A percentile compares a stretch with the other conserved stretches of the same genome.
Evolutionary conservation across 2,329 filamentous ascomycete genomes (phyloP).

Genomic region (Ceratocystis destructans): DNA sequence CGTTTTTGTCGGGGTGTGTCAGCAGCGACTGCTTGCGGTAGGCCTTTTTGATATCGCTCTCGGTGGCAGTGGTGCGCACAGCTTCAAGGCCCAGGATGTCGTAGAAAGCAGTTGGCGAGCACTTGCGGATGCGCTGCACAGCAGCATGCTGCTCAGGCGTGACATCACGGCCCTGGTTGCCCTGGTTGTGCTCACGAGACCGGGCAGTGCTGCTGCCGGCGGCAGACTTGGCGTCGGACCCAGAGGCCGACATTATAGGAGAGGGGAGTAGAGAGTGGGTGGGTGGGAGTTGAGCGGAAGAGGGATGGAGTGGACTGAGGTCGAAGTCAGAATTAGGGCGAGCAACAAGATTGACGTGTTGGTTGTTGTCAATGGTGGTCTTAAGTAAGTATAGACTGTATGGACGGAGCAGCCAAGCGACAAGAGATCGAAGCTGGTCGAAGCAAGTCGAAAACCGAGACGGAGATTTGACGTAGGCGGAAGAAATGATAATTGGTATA

Average conservation of each 20-base stretch:
- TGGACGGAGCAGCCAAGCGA: neutral
- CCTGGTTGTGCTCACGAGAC: constrained; percentile 58
- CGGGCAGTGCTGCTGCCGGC: constrained; percentile 32
- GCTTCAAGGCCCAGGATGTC: constrained; percentile 71
- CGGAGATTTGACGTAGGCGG: neutral
- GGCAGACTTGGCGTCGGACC: constrained; percentile 41
- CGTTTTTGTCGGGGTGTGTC: constrained; percentile 98
- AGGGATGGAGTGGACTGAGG: neutral
- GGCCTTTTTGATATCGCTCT: constrained; percentile 89
- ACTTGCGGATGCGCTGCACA: constrained; percentile 76
- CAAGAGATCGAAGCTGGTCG: constrained; percentile 6
- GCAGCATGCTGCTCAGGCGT: constrained; percentile 85
- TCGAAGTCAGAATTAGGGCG: neutral
- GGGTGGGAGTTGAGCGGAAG: constrained; percentile 8
- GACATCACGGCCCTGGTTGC: constrained; percentile 61
- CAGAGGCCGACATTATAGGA: constrained; percentile 22
- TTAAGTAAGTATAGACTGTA: neutral
- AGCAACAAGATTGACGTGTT: neutral
- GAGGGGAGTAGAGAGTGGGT: constrained; percentile 7
- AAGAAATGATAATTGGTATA: neutral
- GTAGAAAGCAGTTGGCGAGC: constrained; percentile 79
- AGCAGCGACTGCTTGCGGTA: constrained; percentile 88
- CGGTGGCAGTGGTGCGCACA: constrained; percentile 51
- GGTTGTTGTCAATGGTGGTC: neutral
- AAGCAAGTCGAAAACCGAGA: constrained; percentile 4